Evolutionary conservation across 2,329 filamentous ascomycete genomes (phyloP), one percentile per base, ranked within the genome.

Genomic region (Fusarium xyrophilum): DNA sequence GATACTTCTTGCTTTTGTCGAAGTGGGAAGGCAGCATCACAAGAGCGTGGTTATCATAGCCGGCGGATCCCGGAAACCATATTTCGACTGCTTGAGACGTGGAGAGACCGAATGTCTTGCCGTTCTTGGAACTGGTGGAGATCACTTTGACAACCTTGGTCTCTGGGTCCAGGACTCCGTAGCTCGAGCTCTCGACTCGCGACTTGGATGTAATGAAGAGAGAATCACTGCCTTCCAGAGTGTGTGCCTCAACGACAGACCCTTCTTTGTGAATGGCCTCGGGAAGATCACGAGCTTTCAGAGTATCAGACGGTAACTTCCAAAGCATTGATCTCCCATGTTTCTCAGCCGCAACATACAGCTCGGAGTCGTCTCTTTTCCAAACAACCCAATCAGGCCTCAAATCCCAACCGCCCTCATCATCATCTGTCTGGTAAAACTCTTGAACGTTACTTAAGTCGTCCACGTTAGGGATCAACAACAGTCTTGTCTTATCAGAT

Each of bases 301-400:
- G 70, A 0, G 86, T 86, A 57, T 82, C 82, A 6, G 87, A 82
- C 5, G 89, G 86, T 5, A 92, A 79, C 59, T 80, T 86, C 82
- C 86, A 93, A 1, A 93, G 80, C 50, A 88, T 82, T 12, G 82
- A 82, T 46, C 86, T 84, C 2, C 89, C 93, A 39, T 86, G 79
- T 56, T 91, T 86, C 77, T 96, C 92, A 6, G 91, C 91, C 3
- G 87, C 86, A n/a, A 94, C 85, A 71, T 91, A 92, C 8, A 97
- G 78, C 52, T 86, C 84, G 60, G 85, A 82, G 57, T 90, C 86
- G 63, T 88, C 85, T 39, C 80, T 77, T 67, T 84, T 85, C 87
- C 88, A 90, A 9, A 82, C 74, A 43, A 88, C 82, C 65, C 78
- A 78, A 23, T 88, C 87, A 1, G 88, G 87, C 43, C 84, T 83